A percentile compares a stretch with the other conserved stretches of the same genome.
Conservation (phyloP, 768 basidiomycete genomes). For the Wakefieldia striispora region DNA sequence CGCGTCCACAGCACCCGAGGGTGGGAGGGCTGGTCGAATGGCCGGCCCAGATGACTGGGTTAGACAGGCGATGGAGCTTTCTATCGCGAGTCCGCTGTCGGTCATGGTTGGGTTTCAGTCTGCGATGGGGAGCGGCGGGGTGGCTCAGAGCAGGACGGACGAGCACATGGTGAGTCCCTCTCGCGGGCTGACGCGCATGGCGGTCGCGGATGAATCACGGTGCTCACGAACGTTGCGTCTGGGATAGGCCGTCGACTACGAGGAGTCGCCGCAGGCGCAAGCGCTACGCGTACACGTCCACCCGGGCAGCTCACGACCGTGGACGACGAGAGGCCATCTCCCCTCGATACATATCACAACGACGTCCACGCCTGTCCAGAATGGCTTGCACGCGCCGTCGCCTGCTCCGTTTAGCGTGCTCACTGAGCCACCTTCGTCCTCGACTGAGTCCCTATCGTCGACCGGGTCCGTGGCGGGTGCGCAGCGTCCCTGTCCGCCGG, state of each 20-base stretch:
- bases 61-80: constrained; percentile 60
- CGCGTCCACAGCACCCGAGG: constrained; percentile 25
- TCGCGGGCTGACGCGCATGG: not conserved
- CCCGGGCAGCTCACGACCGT: constrained; percentile 10
- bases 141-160: constrained; percentile 31
- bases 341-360: constrained; percentile 28
- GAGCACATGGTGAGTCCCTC: constrained; percentile 43
- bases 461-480: constrained; percentile 3
- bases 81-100: constrained; percentile 39
- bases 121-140: not conserved
- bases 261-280: constrained; percentile 9
- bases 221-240: constrained; percentile 8
- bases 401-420: constrained; percentile 28
- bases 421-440: constrained; percentile 22
- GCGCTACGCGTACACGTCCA: constrained; percentile 10
- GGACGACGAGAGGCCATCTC: constrained; percentile 16
- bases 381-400: constrained; percentile 10
- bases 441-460: constrained; percentile 18
- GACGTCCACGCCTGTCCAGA: not conserved
- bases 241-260: constrained; percentile 25
- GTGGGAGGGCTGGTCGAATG: constrained; percentile 26
- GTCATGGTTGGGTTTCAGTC: constrained; percentile 15
- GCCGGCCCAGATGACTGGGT: constrained; percentile 73
- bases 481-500: constrained; percentile 18
- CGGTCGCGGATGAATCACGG: not conserved